Base-by-base conservation (phyloP, 2,329 filamentous ascomycete species). In the Cercospora beticola region DNA sequence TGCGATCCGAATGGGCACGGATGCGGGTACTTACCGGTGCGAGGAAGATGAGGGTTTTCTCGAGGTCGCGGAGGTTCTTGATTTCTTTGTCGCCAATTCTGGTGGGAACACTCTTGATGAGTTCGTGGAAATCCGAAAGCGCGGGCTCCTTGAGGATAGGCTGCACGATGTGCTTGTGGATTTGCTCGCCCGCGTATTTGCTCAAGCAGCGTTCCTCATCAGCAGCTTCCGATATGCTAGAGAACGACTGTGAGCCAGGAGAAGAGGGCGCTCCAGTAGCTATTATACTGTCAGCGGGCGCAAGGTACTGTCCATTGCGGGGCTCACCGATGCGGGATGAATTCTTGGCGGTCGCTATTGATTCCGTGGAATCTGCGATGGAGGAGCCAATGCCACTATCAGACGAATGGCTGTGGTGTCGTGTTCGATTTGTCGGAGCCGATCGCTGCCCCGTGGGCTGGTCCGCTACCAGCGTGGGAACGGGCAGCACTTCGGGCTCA, bases 351-450 rank as follows among this genome's bases (percentile, higher is more conserved):
- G 74, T 70, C n/a, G 72, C 68, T 16, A 60, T 71, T 16, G 71
- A 68, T 49, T 75, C 73, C 10, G 61, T 64, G 18, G 76, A 76
- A 59, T 74, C 75, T 33, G 76, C 87, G 76, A 97, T 85, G 52
- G 93, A 97, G 54, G 92, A 91, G 63, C 94, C 94, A 71, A 97
- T 84, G 64, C 93, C 94, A 79, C 93, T 97, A 82, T 97, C 94
- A 16, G 92, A 95, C 68, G 88, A 87, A 81, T 93, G 90, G 76
- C 89, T 87, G 77, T 89, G 86, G 77, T 88, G 86, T 67, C 85
- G 85, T 60, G 67, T 67, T 72, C 71, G 76, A 68, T 80, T 75
- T 70, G 76, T 81, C 78, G 60, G 68, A 18, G 65, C 33, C 71
- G 77, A 63, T 64, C 43, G 62, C 62, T 61, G 71, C 67, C 33